These are phyloP conservation scores for Cyclaneusma minus DNA, from an alignment of 2,329 filamentous ascomycete species.

Conservation along the genomic window DNA sequence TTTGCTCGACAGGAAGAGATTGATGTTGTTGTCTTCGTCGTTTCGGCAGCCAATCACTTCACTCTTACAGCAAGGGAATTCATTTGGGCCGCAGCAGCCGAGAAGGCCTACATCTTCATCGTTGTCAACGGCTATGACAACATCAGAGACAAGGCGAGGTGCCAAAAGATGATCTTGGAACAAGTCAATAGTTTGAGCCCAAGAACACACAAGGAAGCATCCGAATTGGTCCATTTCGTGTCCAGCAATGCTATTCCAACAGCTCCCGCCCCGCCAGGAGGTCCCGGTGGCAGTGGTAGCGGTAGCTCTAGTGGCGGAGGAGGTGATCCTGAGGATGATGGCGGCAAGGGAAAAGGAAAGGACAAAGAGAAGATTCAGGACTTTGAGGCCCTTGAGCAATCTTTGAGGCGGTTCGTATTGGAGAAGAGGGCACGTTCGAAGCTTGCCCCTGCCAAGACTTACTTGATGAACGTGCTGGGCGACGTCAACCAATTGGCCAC, in stretches of 20 bases:
- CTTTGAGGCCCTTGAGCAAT: constrained; percentile 80
- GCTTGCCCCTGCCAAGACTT: constrained; percentile 87
- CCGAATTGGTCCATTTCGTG: constrained; percentile 91
- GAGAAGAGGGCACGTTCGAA: constrained; percentile 94
- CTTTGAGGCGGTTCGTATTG: constrained; percentile 79
- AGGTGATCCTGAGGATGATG: constrained; percentile 37
- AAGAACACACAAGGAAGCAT: constrained; percentile 79
- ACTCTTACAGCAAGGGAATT: constrained; percentile 97
- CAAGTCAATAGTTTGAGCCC: constrained; percentile 82
- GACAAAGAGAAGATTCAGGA: constrained; percentile 77
- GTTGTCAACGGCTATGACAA: constrained; percentile 96
- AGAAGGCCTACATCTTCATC: constrained; percentile 98
- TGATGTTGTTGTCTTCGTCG: constrained; percentile 95
- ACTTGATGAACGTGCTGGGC: constrained; percentile 81
- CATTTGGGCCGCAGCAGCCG: constrained; percentile 84
- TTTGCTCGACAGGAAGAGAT: constrained; percentile 98
- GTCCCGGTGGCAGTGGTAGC: constrained; percentile 36
- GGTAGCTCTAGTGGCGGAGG: constrained; percentile 38
- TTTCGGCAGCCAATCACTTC: constrained; percentile 95
- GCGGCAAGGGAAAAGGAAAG: constrained; percentile 62
- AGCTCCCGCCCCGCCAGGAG: constrained; percentile 38
- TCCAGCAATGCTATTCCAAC: constrained; percentile 91
- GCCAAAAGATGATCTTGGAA: constrained; percentile 83
- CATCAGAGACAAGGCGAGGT: constrained; percentile 81
- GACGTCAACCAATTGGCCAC: constrained; percentile 71